Evolutionary conservation across 2,329 filamentous ascomycete genomes (phyloP), one percentile per base, ranked within the genome.

Genomic region (Neofusicoccum sp.): DNA sequence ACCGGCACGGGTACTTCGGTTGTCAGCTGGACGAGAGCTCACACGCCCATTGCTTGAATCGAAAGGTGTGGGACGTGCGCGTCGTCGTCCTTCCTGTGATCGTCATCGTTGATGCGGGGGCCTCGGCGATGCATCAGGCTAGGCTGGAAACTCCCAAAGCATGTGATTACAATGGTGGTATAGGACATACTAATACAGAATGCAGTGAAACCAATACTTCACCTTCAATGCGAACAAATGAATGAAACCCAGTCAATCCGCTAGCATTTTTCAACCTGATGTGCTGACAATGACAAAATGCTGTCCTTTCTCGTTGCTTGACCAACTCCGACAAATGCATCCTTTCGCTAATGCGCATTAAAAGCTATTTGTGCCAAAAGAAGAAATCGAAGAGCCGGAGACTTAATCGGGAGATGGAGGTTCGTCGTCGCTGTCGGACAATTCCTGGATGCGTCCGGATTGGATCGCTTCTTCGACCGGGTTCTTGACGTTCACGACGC

Each of bases 401-500:
- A 9, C 20, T 34, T 51, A 60, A 12, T 51, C 45, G 9, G 57
- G 57, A 33, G 57, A 60, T n/a, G 57, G 26, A n/a, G 57, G 28
- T 26, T 60, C 47, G 26, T 51, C 57, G 7, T 60, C 58, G 20
- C 38, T 44, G 30, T 58, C 54, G 20, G 58, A 44, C 9, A 93
- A 70, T 68, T 93, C 87, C 69, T 91, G 82, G 58, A 93, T 86
- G 58, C 87, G 79, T 0, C 90, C 91, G 65, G 89, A 85, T 47
- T 85, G 83, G 60, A 86, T 77, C 0, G 90, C 89, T 67, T 85
- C 80, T 61, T 86, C 84, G 1, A 96, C 86, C 0, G 91, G 91
- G 70, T 96, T 96, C 73, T 91, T 83, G 12, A 95, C 86, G 65
- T 89, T 81, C 33, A 96, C 80, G 4, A 96, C 81, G 3, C 91